Base-by-base conservation (phyloP, 2,329 filamentous ascomycete genomes). In the Colletotrichum nymphaeae region DNA sequence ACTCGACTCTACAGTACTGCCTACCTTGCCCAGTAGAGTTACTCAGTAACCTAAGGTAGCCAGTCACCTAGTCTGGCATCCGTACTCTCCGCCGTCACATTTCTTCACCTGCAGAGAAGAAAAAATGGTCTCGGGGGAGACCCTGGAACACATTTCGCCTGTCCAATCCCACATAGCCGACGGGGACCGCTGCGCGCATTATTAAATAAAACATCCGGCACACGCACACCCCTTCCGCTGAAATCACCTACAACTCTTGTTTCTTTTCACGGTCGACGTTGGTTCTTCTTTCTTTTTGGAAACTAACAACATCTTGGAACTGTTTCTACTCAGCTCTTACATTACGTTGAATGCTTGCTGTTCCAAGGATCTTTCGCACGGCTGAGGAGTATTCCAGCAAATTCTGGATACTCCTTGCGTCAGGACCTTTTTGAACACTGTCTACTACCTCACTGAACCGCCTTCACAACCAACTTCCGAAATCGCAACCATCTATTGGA, bases 391-490 rank as follows among this genome's bases (percentile, higher is more conserved):
- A 89, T 89, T 80, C 84, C 88, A 87, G 88, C 76, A 78, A 83
- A 37, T 75, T 87, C 87, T 89, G 88, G 88, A 88, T 89, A 89
- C 88, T 90, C 88, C 88, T 90, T 90, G 88, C 88, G 88, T 90
- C 88, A 89, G 87, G 87, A 87, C 81, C 81, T 81, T 77, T 42
- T 58, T 70, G 74, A 65, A 74, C 62, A 73, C 69, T 71, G 57
- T 72, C 72, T 72, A 53, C 30, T 42, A 42, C 37, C 37, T 42
- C 37, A 42, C 37, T 59, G 60, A 49, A 35, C 62, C 53, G 32
- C 65, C 52, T 57, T 57, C 64, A 67, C 70, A 56, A 63, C 74
- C 70, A 56, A 63, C 74, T 74, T 67, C 14, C 42, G 9, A 4
- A 49, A 49, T 22, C 42, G 19, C 42, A 49, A 49, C 19, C 42